Conservation (phyloP, 139 green algal genomes). For the Chlorella ohadii region DNA sequence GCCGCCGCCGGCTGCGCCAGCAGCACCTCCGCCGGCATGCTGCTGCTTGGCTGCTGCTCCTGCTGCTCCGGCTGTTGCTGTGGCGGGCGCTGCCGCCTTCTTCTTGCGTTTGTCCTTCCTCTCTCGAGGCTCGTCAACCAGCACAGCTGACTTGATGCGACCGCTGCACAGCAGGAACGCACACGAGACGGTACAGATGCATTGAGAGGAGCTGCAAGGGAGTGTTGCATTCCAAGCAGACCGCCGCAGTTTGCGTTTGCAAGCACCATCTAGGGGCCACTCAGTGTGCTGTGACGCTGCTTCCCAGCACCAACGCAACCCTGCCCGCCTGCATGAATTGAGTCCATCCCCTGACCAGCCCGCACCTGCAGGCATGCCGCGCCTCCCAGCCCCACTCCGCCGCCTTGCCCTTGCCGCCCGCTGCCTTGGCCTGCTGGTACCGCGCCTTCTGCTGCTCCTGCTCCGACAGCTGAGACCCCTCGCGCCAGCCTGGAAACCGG, state of each 20-base stretch:
- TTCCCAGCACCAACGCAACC: too few relatives aligned
- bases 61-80: not conserved
- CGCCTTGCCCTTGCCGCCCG: not conserved
- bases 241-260: too few relatives aligned
- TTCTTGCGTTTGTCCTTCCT: slow-evolving; percentile 16
- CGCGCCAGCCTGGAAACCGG: not conserved
- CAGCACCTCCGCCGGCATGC: not conserved
- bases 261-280: too few relatives aligned
- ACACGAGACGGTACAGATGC: not conserved
- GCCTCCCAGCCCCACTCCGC: slow-evolving; percentile 1
- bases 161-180: not conserved
- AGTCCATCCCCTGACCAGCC: too few relatives aligned
- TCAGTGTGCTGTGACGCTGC: too few relatives aligned
- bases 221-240: too few relatives aligned
- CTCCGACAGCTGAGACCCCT: not conserved
- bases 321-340: too few relatives aligned
- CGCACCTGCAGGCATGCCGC: not conserved
- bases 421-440: not conserved
- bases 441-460: not conserved
- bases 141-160: not conserved
- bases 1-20: not conserved
- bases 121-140: not conserved
- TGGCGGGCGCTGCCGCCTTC: not conserved
- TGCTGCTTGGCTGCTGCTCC: not conserved
- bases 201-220: too few relatives aligned